Conservation (phyloP, 345 rosid genomes). For the Nephelium lappaceum region DNA sequence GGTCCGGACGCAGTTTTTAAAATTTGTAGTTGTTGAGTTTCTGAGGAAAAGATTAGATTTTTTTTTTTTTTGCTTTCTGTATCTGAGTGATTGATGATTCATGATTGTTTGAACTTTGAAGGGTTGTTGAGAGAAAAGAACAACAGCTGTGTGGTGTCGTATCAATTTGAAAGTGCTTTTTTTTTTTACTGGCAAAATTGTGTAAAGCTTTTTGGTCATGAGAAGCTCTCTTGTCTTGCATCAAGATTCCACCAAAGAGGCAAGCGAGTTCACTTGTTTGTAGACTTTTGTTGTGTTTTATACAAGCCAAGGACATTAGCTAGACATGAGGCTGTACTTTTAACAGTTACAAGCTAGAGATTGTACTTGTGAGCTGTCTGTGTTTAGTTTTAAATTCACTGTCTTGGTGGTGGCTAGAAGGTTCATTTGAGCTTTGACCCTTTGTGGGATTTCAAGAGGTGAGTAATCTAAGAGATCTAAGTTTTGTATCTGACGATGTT, state of each 20-base stretch:
- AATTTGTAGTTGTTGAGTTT: neutral
- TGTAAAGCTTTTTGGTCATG: neutral
- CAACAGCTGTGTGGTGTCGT: neutral
- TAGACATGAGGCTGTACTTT: slow-evolving; percentile 7
- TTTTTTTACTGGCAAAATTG: neutral
- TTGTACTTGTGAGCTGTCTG: neutral
- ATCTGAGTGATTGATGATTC: neutral
- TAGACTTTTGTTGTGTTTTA: neutral
- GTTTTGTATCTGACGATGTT: slow-evolving; percentile 9
- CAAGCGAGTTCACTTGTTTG: neutral
- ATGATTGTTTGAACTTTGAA: slow-evolving; percentile 29
- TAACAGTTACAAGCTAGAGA: neutral
- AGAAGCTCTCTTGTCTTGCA: neutral
- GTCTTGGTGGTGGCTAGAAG: neutral
- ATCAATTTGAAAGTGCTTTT: neutral
- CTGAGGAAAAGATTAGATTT: neutral
- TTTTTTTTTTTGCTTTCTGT: neutral
- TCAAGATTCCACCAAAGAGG: slow-evolving; percentile 1
- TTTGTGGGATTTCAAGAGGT: slow-evolving; percentile 15
- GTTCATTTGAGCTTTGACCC: neutral
- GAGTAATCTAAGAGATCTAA: slow-evolving; percentile 23
- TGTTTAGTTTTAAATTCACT: neutral
- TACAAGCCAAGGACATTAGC: neutral
- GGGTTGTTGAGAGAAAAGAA: slow-evolving; percentile 23
- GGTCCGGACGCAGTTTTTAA: neutral